Evolutionary conservation across 148 eudicot species (phyloP).

Genomic region (Heliamphora exappendiculata): DNA sequence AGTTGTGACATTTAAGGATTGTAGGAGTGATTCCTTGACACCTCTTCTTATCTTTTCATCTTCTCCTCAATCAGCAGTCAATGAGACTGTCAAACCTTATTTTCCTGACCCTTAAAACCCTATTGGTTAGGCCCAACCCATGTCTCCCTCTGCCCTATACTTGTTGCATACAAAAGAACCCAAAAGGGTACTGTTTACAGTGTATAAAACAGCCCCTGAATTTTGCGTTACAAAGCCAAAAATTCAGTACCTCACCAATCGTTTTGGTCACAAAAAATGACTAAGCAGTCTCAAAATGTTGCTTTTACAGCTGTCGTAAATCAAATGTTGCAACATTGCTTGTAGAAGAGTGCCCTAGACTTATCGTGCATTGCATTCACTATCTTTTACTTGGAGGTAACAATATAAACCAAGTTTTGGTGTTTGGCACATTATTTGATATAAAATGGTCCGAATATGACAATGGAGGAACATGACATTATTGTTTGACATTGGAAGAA

Average conservation of each 20-base stretch:
- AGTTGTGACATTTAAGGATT: background rate
- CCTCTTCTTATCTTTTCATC: background rate
- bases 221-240: background rate
- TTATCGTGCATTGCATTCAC: too few species aligned
- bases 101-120: background rate
- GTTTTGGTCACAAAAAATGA: background rate
- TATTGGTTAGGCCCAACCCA: background rate
- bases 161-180: background rate
- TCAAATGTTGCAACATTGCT: background rate
- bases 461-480: background rate
- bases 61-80: background rate
- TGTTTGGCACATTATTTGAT: background rate
- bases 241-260: background rate
- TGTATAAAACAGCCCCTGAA: background rate
- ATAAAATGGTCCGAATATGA: background rate
- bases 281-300: background rate
- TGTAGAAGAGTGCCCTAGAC: too few species aligned
- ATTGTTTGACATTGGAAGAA: background rate
- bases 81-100: background rate
- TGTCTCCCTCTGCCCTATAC: background rate
- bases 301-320: background rate
- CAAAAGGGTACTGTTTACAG: background rate
- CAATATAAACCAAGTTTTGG: background rate
- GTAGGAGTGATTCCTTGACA: background rate
- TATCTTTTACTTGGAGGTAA: background rate